These are phyloP conservation scores for Aspergillus jensenii DNA, from an alignment of 2,329 filamentous ascomycete species.

Conservation along the genomic window DNA sequence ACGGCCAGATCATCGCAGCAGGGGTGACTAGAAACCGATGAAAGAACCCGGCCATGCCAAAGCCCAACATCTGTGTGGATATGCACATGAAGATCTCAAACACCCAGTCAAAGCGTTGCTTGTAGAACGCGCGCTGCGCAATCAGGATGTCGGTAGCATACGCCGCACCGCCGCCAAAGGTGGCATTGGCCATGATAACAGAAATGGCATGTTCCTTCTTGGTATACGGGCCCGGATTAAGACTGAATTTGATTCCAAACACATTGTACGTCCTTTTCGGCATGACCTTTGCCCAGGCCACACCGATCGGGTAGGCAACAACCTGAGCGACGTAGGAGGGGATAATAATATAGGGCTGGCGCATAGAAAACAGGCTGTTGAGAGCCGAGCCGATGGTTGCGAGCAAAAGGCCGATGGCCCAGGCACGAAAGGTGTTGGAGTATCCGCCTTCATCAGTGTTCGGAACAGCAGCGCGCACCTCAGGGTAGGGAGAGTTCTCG, in stretches of 20 bases:
- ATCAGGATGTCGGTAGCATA: conserved; percentile 75
- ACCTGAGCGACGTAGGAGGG: conserved; percentile 64
- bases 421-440: conserved; percentile 65
- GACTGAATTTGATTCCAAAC: conserved; percentile 39
- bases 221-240: conserved; percentile 48
- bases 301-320: conserved; percentile 56
- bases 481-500: conserved; percentile 67
- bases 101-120: conserved; percentile 64
- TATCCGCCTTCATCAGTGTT: conserved; percentile 66
- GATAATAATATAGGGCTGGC: conserved; percentile 60
- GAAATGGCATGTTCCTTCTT: conserved; percentile 50
- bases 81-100: conserved; percentile 68
- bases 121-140: conserved; percentile 70
- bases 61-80: conserved; percentile 68
- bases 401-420: conserved; percentile 61
- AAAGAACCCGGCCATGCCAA: conserved; percentile 68
- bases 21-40: conserved; percentile 57
- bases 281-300: conserved; percentile 41
- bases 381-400: conserved; percentile 63
- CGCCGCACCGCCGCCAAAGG: conserved; percentile 59
- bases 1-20: conserved; percentile 74
- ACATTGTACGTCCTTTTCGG: conserved; percentile 36
- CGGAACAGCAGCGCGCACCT: conserved; percentile 65
- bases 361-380: conserved; percentile 59
- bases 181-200: conserved; percentile 62